phyloP scores from a whole-genome alignment of 106 monocot genomes.

The Acorus gramineus region DNA sequence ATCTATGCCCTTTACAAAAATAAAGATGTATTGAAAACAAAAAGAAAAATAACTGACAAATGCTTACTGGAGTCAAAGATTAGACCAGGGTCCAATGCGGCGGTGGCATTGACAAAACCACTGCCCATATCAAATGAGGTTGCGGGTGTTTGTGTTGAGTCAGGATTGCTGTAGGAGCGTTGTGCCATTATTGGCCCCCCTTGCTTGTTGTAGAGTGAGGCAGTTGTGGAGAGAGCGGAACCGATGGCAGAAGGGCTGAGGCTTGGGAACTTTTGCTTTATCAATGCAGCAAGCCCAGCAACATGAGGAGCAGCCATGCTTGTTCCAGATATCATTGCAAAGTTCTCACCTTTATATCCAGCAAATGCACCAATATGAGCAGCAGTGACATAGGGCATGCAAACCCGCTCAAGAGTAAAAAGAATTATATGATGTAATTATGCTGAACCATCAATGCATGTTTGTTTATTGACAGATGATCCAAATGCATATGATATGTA shows the following conservation, averaged over 20 bases:
- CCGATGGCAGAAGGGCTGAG: slow-evolving; percentile 81
- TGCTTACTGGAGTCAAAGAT: slow-evolving; percentile 73
- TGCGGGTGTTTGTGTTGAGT: slow-evolving; percentile 62
- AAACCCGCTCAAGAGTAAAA: too few species aligned
- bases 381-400: too few species aligned
- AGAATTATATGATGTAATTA: too few species aligned
- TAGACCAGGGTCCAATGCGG: slow-evolving; percentile 80
- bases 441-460: too few species aligned
- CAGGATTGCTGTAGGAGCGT: slow-evolving; percentile 53
- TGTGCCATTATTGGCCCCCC: slow-evolving; percentile 91
- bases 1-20: too few species aligned
- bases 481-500: too few species aligned
- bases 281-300: slow-evolving; percentile 85
- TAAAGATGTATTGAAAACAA: too few species aligned
- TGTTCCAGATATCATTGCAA: slow-evolving; percentile 94
- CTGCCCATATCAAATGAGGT: slow-evolving; percentile 98
- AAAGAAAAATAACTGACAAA: not conserved
- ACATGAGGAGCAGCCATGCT: slow-evolving; percentile 99
- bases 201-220: slow-evolving; percentile 52
- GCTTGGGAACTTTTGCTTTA: slow-evolving; percentile 82
- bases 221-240: slow-evolving; percentile 83
- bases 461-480: too few species aligned
- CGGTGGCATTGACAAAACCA: slow-evolving; percentile 90
- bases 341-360: slow-evolving; percentile 54
- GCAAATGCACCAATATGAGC: too few species aligned